Percentiles rank a stretch among this genome's conserved stretches.
These are phyloP conservation scores for Phialophora expanda DNA, from an alignment of 2,329 filamentous ascomycete genomes.

Conservation along the genomic window DNA sequence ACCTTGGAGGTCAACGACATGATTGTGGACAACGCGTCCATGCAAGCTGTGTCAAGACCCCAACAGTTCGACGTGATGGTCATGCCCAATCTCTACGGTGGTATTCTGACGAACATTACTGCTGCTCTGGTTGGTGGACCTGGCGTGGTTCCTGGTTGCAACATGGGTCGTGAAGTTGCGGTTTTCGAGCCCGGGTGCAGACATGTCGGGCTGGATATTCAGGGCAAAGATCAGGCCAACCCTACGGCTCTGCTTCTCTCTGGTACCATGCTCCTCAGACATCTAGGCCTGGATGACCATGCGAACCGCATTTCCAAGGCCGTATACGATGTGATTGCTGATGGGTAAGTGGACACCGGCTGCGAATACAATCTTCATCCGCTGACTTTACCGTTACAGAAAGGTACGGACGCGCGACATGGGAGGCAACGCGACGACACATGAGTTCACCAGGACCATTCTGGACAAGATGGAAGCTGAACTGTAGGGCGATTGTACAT, in stretches of 20 bases:
- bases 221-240: constrained; percentile 99
- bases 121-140: constrained; percentile 96
- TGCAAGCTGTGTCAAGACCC: constrained; percentile 95
- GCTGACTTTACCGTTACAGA: constrained; percentile 53
- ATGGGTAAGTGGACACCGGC: constrained; percentile 69
- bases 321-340: constrained; percentile 79
- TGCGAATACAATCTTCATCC: background rate
- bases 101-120: constrained; percentile 98
- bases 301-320: constrained; percentile 94
- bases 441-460: constrained; percentile 94
- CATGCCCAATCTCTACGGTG: constrained; percentile 80
- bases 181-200: constrained; percentile 99
- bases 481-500: constrained; percentile 49
- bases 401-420: constrained; percentile 91
- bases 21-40: constrained; percentile 99
- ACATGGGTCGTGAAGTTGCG: constrained; percentile 98
- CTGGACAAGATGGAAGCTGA: constrained; percentile 89
- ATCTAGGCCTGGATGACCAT: constrained; percentile 96
- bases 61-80: constrained; percentile 99
- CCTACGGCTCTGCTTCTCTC: constrained; percentile 94
- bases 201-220: constrained; percentile 98
- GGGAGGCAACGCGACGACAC: constrained; percentile 86
- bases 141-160: constrained; percentile 96
- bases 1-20: constrained; percentile 97
- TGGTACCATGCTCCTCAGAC: constrained; percentile 94